phyloP scores from a whole-genome alignment of 495 filamentous ascomycete species.

The Neurospora sp. region DNA sequence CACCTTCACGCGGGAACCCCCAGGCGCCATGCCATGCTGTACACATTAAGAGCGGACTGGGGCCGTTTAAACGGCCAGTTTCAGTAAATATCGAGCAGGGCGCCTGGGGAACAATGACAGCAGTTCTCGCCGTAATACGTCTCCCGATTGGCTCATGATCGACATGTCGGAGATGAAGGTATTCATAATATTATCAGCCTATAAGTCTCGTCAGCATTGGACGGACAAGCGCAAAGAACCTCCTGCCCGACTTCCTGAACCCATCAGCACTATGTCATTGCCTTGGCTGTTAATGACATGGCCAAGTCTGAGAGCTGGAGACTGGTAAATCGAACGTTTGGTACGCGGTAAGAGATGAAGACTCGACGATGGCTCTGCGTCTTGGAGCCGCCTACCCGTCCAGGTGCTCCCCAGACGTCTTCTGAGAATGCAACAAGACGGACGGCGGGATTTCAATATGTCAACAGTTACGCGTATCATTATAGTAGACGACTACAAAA shows the following conservation, averaged over 20 bases:
- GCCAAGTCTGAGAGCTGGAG: not conserved
- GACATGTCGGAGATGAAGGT: not conserved
- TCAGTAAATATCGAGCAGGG: not conserved
- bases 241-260: not conserved
- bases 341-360: not conserved
- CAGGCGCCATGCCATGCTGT: not conserved
- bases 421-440: not conserved
- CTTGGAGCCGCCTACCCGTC: not conserved
- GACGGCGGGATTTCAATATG: not conserved
- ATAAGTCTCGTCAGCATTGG: not conserved
- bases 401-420: not conserved
- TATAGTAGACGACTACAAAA: not conserved
- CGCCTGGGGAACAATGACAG: not conserved
- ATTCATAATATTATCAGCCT: not conserved
- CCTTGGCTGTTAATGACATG: not conserved
- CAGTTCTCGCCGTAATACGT: not conserved
- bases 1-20: not conserved
- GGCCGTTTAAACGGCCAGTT: not conserved
- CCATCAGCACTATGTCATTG: not conserved
- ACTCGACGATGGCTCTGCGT: not conserved
- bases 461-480: not conserved
- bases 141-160: not conserved
- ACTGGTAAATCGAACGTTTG: not conserved
- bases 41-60: not conserved
- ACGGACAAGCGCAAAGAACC: not conserved